Evolutionary conservation across 345 rosid genomes (phyloP).

Genomic region (Salix exigua): DNA sequence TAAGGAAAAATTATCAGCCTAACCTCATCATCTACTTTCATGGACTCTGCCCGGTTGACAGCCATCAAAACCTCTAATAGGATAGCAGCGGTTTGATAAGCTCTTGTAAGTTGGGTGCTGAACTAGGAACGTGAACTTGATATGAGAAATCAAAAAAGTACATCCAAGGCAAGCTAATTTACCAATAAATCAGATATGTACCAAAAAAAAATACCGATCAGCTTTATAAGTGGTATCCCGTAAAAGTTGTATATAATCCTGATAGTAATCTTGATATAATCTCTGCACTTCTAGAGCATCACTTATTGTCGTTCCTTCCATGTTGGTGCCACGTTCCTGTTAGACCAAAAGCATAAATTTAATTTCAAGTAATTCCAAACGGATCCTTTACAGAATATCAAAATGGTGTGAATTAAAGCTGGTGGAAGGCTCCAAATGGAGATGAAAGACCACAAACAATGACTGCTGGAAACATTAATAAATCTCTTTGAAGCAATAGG

Average conservation of each 20-base stretch:
- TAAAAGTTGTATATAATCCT: slow-evolving; percentile 84
- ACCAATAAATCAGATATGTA: background rate
- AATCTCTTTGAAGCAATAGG: background rate
- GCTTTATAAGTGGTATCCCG: slow-evolving; percentile 88
- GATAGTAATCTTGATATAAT: slow-evolving; percentile 77
- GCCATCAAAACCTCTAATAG: slow-evolving; percentile 98
- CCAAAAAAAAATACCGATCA: slow-evolving; percentile 59
- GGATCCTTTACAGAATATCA: background rate
- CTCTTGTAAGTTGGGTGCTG: slow-evolving; percentile 98
- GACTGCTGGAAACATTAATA: no score
- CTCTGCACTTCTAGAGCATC: slow-evolving; percentile 93
- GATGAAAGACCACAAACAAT: no score
- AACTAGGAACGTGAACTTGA: slow-evolving; percentile 2
- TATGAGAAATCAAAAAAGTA: background rate
- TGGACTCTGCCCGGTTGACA: slow-evolving; percentile 82
- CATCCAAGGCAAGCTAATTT: no score
- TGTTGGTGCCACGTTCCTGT: slow-evolving; percentile 77
- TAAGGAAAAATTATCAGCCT: slow-evolving; percentile 5
- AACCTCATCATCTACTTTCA: slow-evolving; percentile 95
- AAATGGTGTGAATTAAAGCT: background rate
- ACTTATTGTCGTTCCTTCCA: slow-evolving; percentile 67
- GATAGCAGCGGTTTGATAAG: slow-evolving; percentile 98
- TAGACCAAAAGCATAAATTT: background rate
- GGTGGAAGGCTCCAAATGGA: no score
- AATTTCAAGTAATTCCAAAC: background rate